A percentile compares a stretch with the other conserved stretches of the same genome.
phyloP scores from a whole-genome alignment of 1,139 yeast genomes.

The Sugiyamaella xylanicola region DNA sequence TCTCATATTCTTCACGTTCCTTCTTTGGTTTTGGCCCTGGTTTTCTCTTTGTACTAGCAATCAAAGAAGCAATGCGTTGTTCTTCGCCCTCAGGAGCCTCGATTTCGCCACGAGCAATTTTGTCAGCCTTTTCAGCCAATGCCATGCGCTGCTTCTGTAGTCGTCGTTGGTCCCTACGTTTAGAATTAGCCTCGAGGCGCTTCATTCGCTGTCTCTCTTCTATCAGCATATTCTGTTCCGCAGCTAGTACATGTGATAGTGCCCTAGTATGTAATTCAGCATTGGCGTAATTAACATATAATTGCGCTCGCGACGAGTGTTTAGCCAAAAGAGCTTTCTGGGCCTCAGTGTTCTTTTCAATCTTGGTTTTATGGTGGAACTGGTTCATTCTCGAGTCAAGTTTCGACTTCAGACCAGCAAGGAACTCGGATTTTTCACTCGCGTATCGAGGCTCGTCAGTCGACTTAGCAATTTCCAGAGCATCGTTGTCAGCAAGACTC shows the following conservation, averaged over 20 bases:
- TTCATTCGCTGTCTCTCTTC: slow-evolving; percentile 15
- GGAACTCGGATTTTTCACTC: slow-evolving; percentile 14
- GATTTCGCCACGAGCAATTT: slow-evolving; percentile 13
- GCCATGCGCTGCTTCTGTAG: slow-evolving; percentile 13
- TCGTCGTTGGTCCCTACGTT: slow-evolving; percentile 18
- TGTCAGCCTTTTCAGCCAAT: slow-evolving; percentile 11
- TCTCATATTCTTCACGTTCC: slow-evolving; percentile 10
- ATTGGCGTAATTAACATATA: slow-evolving; percentile 14
- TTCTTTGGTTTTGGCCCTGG: slow-evolving; percentile 15
- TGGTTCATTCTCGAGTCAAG: slow-evolving; percentile 7
- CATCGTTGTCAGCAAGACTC: slow-evolving; percentile 10
- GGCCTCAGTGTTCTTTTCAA: slow-evolving; percentile 3
- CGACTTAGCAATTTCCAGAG: slow-evolving; percentile 4
- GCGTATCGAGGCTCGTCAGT: slow-evolving; percentile 14
- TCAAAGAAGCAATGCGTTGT: slow-evolving; percentile 3
- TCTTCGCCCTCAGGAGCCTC: slow-evolving; percentile 20
- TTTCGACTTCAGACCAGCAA: slow-evolving; percentile 8
- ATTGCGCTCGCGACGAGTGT: slow-evolving; percentile 11
- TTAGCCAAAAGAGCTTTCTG: slow-evolving; percentile 13
- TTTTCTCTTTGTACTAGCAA: slow-evolving; percentile 5
- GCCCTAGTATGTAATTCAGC: slow-evolving; percentile 21
- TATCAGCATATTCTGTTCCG: slow-evolving; percentile 11
- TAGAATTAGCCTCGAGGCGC: slow-evolving; percentile 17
- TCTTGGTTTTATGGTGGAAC: slow-evolving; percentile 4
- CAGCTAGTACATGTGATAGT: slow-evolving; percentile 18